Evolutionary conservation across 805 yeast genomes (phyloP), one percentile per base, ranked within the genome.

Genomic region (Yarrowia sp.): DNA sequence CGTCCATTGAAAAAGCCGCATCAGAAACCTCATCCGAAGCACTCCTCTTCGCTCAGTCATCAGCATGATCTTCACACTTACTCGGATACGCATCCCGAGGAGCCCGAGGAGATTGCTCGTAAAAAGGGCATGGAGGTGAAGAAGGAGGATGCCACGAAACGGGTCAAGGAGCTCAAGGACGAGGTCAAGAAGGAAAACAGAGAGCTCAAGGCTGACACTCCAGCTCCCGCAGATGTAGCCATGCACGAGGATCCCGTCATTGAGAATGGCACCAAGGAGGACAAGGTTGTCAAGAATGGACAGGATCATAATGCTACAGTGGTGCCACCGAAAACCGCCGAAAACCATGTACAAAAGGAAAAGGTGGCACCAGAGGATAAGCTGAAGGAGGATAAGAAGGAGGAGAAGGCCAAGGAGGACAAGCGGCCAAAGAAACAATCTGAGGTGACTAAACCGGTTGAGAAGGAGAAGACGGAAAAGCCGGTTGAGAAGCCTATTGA

Each of bases 11-110:
- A 20, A 12, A 39, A 55, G 61, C 61, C 19, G 36, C 61, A 39
- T n/a, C 43, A 19, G 44, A 50, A 50, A 10, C 24, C 24, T 1
- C 46, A 40, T 10, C 15, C 61, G 33, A 24, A 39, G 9, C 30
- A 19, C 3, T 15, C 47, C 3, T 55, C 63, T 14, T 58, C 64
- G 33, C 50, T 42, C 8, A 58, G 50, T 19, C 64, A 58, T 17
- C 49, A 58, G 30, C 64, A 58, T 33, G 67, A 64, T 34, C 39
- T 50, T 19, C 67, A 52, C 14, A 52, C 67, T 2, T 49, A 64
- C 24, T 49, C 60, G 13, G 58, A 50, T 17, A 64, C 58, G 20
- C 60, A 64, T 50, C 67, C 58, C 14, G 67, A 64, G 24, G 60
- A 64, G 53, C 66, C 55, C 6, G 55, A 61, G 30, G 55, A 46